Evolutionary conservation across 2,329 filamentous ascomycete species (phyloP).

Genomic region (Thelonectria discophora): DNA sequence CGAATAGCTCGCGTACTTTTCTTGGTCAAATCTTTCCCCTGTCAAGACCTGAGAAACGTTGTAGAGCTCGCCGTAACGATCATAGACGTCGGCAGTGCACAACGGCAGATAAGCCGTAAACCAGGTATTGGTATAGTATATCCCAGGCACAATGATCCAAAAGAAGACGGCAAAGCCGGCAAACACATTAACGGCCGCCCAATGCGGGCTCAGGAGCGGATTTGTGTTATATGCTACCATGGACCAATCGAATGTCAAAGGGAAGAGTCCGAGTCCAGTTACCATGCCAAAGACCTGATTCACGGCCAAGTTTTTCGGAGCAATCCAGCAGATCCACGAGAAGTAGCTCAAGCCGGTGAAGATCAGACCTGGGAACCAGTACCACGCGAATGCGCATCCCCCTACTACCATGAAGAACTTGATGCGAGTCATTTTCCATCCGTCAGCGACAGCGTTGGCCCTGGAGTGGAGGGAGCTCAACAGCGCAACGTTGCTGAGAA

Average conservation of each 20-base stretch:
- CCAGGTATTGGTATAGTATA: slow-evolving; percentile 22
- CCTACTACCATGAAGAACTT: slow-evolving; percentile 65
- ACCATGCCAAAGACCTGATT: slow-evolving; percentile 73
- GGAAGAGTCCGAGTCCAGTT: slow-evolving; percentile 68
- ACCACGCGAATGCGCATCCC: slow-evolving; percentile 61
- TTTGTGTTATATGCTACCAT: slow-evolving; percentile 64
- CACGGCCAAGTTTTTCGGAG: slow-evolving; percentile 66
- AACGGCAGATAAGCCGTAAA: slow-evolving; percentile 17
- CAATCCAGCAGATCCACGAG: slow-evolving; percentile 69
- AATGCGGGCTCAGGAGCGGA: slow-evolving; percentile 67
- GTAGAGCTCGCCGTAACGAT: slow-evolving; percentile 66
- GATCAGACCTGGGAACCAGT: slow-evolving; percentile 67
- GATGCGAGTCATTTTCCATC: slow-evolving; percentile 68
- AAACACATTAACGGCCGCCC: slow-evolving; percentile 67
- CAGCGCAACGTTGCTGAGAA: slow-evolving; percentile 17
- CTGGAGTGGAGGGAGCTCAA: slow-evolving; percentile 16
- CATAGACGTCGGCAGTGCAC: slow-evolving; percentile 54
- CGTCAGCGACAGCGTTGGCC: slow-evolving; percentile 64
- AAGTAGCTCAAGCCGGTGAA: slow-evolving; percentile 68
- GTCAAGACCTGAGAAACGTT: slow-evolving; percentile 63
- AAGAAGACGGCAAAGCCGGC: slow-evolving; percentile 62
- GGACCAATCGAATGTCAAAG: slow-evolving; percentile 74
- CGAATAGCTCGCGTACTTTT: slow-evolving; percentile 63
- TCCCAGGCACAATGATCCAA: slow-evolving; percentile 56
- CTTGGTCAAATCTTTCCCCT: slow-evolving; percentile 65